phyloP scores from a whole-genome alignment of 2,329 filamentous ascomycete species.

The Aureobasidium sp. region DNA sequence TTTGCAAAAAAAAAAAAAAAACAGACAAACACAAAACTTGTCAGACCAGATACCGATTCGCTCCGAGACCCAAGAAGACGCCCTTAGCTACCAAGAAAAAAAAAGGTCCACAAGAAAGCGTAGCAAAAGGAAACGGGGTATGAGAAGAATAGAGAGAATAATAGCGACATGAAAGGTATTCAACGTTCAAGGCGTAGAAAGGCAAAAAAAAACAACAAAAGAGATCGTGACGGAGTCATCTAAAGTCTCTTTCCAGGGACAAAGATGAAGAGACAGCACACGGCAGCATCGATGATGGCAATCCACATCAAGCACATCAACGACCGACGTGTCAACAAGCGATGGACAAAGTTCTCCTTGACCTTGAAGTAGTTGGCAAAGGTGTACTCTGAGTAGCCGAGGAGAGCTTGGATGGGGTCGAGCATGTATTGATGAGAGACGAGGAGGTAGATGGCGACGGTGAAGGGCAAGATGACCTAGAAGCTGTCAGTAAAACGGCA shows the following conservation, averaged over 20 bases:
- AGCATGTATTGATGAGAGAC: conserved; percentile 92
- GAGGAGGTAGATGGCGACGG: conserved; percentile 79
- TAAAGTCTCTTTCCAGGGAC: conserved; percentile 81
- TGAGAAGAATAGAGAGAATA: background rate
- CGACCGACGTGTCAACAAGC: conserved; percentile 75
- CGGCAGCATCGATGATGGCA: conserved; percentile 66
- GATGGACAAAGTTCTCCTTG: conserved; percentile 83
- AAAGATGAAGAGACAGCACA: conserved; percentile 86
- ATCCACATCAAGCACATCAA: conserved; percentile 74
- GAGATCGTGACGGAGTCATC: too few species aligned
- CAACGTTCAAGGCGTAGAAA: background rate
- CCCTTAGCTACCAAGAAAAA: too few species aligned
- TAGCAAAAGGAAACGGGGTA: background rate
- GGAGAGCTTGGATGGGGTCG: conserved; percentile 79
- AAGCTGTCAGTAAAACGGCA: background rate
- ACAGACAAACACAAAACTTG: too few species aligned
- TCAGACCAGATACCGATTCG: too few species aligned
- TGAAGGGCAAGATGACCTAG: conserved; percentile 83
- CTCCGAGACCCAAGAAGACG: too few species aligned
- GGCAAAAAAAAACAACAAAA: background rate
- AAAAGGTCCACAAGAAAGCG: too few species aligned
- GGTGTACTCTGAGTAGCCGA: conserved; percentile 93
- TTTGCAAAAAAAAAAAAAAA: too few species aligned
- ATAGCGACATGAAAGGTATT: background rate
- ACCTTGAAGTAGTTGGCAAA: conserved; percentile 86